Evolutionary conservation across 2,329 filamentous ascomycete species (phyloP).

Genomic region (Pezicula carpinea): DNA sequence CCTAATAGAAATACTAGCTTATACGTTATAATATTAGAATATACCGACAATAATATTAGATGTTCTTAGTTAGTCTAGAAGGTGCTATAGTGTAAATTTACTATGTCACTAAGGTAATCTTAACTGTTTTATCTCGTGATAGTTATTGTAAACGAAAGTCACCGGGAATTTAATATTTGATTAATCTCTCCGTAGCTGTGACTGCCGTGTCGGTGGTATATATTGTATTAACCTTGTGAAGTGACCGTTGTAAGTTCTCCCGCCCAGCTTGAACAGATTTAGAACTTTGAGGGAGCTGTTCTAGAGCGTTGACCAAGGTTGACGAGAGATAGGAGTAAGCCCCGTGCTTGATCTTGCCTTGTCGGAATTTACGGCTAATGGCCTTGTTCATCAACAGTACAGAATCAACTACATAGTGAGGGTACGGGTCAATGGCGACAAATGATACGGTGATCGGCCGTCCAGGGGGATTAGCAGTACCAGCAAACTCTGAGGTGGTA

Average conservation of each 20-base stretch:
- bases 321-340: constrained; percentile 20
- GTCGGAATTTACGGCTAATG: constrained; percentile 21
- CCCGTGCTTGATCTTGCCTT: constrained; percentile 21
- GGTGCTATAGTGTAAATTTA: too few relatives aligned
- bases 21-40: too few relatives aligned
- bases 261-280: constrained; percentile 21
- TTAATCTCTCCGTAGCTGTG: too few relatives aligned
- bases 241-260: neutral
- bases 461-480: neutral
- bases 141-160: too few relatives aligned
- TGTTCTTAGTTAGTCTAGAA: too few relatives aligned
- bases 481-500: neutral
- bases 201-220: neutral
- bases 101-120: too few relatives aligned
- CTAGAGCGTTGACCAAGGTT: constrained; percentile 22
- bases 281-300: constrained; percentile 26
- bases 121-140: too few relatives aligned
- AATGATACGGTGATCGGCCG: constrained; percentile 17
- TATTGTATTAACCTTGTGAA: neutral
- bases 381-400: constrained; percentile 26
- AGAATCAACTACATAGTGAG: constrained; percentile 26
- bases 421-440: constrained; percentile 28
- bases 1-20: too few relatives aligned
- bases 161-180: too few relatives aligned
- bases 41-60: too few relatives aligned